Conservation (phyloP, 345 rosid species). For the Lepidium sativum region DNA sequence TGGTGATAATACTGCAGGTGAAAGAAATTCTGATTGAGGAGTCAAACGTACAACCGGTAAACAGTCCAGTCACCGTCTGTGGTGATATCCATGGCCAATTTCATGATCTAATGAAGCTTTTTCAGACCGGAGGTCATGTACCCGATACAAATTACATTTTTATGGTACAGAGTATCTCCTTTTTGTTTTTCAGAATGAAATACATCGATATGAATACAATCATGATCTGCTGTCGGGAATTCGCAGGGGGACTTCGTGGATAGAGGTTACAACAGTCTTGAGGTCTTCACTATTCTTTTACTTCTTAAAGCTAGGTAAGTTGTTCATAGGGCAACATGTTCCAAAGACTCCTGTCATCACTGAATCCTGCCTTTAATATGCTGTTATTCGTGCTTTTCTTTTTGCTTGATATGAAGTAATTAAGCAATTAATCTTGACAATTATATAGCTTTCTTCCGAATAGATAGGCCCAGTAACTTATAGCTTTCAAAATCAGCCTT, state of each 20-base stretch:
- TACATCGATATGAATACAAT: not conserved
- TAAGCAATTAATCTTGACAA: not conserved
- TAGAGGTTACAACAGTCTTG: slow-evolving; percentile 94
- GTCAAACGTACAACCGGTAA: slow-evolving; percentile 97
- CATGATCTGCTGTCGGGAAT: not conserved
- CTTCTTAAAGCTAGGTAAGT: slow-evolving; percentile 87
- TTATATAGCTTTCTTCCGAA: not conserved
- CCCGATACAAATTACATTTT: slow-evolving; percentile 98
- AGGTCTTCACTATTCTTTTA: slow-evolving; percentile 86
- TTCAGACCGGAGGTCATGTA: slow-evolving; percentile 95
- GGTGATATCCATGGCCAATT: slow-evolving; percentile 99
- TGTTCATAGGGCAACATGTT: not conserved
- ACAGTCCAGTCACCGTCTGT: slow-evolving; percentile 98
- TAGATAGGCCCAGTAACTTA: not conserved
- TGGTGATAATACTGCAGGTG: slow-evolving; percentile 40
- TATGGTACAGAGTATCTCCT: slow-evolving; percentile 43
- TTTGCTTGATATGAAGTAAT: not conserved
- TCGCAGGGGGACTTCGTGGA: slow-evolving; percentile 88
- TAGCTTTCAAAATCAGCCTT: not conserved
- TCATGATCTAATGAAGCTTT: slow-evolving; percentile 98
- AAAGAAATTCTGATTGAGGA: slow-evolving; percentile 94
- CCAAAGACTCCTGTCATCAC: not conserved
- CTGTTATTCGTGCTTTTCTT: not conserved
- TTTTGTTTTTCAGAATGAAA: not conserved
- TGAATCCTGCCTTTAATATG: not conserved